Evolutionary conservation across 768 basidiomycete genomes (phyloP).

Genomic region (Boletus tylopilopsis): DNA sequence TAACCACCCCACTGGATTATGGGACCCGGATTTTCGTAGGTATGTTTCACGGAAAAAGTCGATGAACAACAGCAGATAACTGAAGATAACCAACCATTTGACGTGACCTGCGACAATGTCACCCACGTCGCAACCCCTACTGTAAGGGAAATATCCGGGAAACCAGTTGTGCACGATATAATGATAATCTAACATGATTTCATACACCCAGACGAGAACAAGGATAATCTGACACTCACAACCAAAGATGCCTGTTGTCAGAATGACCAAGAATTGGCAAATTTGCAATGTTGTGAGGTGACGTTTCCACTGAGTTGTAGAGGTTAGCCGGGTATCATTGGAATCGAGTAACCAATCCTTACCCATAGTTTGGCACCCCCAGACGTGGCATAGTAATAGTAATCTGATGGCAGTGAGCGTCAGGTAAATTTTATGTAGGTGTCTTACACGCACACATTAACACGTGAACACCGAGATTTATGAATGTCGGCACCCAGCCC

Average conservation of each 20-base stretch:
- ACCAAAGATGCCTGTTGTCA: conserved; percentile 4
- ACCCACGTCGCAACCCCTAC: conserved; percentile 16
- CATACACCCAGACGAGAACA: neutral
- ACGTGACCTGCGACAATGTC: no score
- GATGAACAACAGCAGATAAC: conserved; percentile 20
- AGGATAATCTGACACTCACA: conserved; percentile 4
- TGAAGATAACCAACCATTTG: conserved; percentile 10
- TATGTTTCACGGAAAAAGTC: conserved; percentile 23
- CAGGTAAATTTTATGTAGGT: neutral
- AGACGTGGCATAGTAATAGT: conserved; percentile 96
- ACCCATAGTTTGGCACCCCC: conserved; percentile 39
- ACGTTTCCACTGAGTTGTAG: conserved; percentile 18
- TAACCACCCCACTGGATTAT: neutral
- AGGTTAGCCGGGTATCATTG: neutral
- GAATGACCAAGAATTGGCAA: conserved; percentile 19
- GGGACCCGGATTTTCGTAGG: conserved; percentile 1
- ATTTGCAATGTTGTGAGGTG: conserved; percentile 25
- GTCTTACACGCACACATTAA: conserved; percentile 92
- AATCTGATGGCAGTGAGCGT: conserved; percentile 53
- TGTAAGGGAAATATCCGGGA: conserved; percentile 13
- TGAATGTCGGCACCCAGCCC: conserved; percentile 89
- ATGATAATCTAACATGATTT: conserved; percentile 15
- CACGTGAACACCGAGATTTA: conserved; percentile 90
- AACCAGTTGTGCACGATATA: conserved; percentile 18
- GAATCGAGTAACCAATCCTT: neutral